Evolutionary conservation across 192 early-diverging fungal species (phyloP).

Genomic region (Coemansia sp.): DNA sequence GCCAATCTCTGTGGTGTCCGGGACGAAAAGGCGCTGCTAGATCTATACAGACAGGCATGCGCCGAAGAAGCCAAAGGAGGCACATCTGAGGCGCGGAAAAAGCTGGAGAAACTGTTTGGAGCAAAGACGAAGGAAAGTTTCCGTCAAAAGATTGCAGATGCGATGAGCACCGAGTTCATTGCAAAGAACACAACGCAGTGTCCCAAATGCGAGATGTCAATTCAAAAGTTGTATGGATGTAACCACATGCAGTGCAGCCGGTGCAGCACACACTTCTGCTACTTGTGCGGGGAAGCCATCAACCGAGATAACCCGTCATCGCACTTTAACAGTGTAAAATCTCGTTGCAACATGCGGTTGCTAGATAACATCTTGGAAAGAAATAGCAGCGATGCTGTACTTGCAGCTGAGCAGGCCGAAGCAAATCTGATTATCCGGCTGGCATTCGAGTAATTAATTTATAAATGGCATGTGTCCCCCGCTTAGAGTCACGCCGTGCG

Average conservation of each 20-base stretch:
- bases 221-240: background rate
- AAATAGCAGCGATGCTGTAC: background rate
- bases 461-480: background rate
- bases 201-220: background rate
- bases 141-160: background rate
- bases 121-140: background rate
- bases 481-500: background rate
- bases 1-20: background rate
- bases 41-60: background rate
- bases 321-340: background rate
- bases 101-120: background rate
- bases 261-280: conserved; percentile 1
- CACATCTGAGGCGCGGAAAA: background rate
- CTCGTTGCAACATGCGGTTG: background rate
- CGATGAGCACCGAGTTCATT: background rate
- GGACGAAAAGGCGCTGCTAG: background rate
- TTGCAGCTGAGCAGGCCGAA: background rate
- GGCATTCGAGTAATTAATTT: conserved; percentile 3
- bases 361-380: background rate
- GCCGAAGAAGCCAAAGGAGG: background rate
- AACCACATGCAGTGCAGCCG: background rate
- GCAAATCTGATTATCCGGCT: conserved; percentile 14
- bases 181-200: background rate
- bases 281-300: conserved; percentile 3
- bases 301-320: no score